Evolutionary conservation across 345 rosid genomes (phyloP), one percentile per base, ranked within the genome.

Genomic region (Aurinia saxatilis): DNA sequence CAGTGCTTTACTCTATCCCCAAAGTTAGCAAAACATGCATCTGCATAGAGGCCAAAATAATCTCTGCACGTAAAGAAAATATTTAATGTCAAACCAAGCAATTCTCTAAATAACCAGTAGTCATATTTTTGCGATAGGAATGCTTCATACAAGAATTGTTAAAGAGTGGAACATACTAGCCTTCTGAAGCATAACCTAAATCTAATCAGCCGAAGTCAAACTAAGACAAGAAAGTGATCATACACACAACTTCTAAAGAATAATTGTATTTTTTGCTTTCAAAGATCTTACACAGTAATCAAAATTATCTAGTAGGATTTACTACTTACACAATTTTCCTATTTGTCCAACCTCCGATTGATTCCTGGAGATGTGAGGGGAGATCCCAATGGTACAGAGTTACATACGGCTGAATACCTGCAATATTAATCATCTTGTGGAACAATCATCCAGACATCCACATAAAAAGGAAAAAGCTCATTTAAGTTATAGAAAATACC

Each of bases 311-410:
- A 33, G 2, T 21, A 47, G 3, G 37, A 29, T 41, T 49, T 53
- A 68, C 58, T 57, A 77, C 96, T 86, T 79, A 88, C 98, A 91
- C 83, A 54, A 88, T 83, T 53, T 81, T 75, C 67, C 74, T 73
- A 60, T 76, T 79, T 57, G 82, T 56, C 98, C 96, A 88, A 40
- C 98, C 96, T 33, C 83, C 92, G 39, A 82, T 65, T 51, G 91
- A 70, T 34, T 88, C 88, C 15, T 88, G 79, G 67, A 91, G 91
- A 75, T 88, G 84, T 76, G 81, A 63, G 12, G 98, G 98, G 63
- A 86, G 86, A 76, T 91, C 98, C 95, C 95, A 91, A 67, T 91
- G 98, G 68, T 88, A 88, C 51, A 91, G 77, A 58, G 96, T 88
- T 40, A 41, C 73, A 51, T 60, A 86, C 39, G 98, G 96, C 57